Base-by-base conservation (phyloP, 495 filamentous ascomycete genomes). In the Tuber indicum region DNA sequence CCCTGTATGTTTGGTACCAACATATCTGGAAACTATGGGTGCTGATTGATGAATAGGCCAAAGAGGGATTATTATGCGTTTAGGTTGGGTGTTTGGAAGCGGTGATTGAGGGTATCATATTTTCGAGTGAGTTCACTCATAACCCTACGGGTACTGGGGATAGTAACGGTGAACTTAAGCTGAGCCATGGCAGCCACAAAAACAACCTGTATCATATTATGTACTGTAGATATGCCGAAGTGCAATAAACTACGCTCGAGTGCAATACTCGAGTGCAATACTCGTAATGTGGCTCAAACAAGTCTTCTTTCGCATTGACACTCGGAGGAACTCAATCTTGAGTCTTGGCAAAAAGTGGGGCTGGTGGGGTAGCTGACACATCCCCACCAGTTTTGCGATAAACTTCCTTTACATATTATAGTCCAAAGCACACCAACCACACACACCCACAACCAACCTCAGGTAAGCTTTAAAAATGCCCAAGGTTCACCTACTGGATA, bases 401-500 rank as follows among this genome's bases (percentile, higher is more conserved):
- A 41, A 62, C 26, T n/a, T 41, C 36, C 46, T 23, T 36, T 21
- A 10, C 36, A 58, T 23, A 47, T 8, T 12, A 17, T 12, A 32
- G 58, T n/a, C 12, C 58, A 0, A 66, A 32, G n/a, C 58, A 66
- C 32, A 12, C 10, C 26, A 49, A 49, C 47, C 47, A 23, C 47
- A 32, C 70, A 32, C 44, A 8, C 14, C 45, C 16, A 45, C 58
- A 47, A 32, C 42, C 70, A 41, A 14, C 42, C 26, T 39, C 41
- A 9, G 26, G 21, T 16, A n/a, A 21, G 42, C 45, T 4, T 39
- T 71, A 75, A 87, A 78, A 72, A 97, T 97, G 94, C 91, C 94
- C 49, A 94, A 89, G 23, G 96, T 98, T 74, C 91, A 99, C 86
- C 87, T 99, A 72, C 90, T 99, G 49, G 94, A 98, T 84, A 77